Base-by-base conservation (phyloP, 352 stramenopile genomes). In the Globisporangium spiculum region DNA sequence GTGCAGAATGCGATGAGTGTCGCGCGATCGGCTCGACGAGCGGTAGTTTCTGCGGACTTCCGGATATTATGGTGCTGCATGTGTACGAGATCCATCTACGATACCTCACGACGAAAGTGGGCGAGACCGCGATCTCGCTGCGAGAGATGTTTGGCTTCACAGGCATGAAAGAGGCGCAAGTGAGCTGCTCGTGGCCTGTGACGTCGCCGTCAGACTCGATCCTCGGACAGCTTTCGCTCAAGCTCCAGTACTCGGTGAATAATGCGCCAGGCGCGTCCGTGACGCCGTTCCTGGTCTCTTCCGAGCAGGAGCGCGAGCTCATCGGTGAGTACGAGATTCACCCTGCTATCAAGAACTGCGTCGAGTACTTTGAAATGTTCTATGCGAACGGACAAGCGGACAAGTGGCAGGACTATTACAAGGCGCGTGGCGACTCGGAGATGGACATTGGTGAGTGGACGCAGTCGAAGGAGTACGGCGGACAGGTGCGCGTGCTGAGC, bases 41-140 rank as follows among this genome's bases (percentile, higher is more conserved):
- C 1, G 86, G 85, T 38, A 78, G 75, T 10, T 95, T 93, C 68
- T 88, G 80, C 22, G 88, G 85, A 0, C 65, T 95, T 5, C 88
- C 88, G 1, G 88, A 95, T 55, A 84, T 93, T 18, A 84, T 95
- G 70, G 80, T 95, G 56, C 67, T 95, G 10, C 84, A 93, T 63
- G 81, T 95, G 55, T 91, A 93, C 70, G 88, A 95, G 67, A 89
- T 93, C 56, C 84, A 91, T 55, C 71, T 95, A 73, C 85, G 85
- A 50, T 92, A 91, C 56, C 73, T 93, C 0, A 95, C 85, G 9
- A 95, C 88, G 50, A 95, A 95, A 71, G 90, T 95, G 34, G 88
- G 88, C 22, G 83, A 91, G 61, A 78, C 90, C 0, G 81, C 86
- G 7, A 72, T 95, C 34, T 93, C 85, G 27, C 72, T 95, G 26